Evolutionary conservation across 176 grass and related monocot species (phyloP).

Genomic region (Juncus inflexus): DNA sequence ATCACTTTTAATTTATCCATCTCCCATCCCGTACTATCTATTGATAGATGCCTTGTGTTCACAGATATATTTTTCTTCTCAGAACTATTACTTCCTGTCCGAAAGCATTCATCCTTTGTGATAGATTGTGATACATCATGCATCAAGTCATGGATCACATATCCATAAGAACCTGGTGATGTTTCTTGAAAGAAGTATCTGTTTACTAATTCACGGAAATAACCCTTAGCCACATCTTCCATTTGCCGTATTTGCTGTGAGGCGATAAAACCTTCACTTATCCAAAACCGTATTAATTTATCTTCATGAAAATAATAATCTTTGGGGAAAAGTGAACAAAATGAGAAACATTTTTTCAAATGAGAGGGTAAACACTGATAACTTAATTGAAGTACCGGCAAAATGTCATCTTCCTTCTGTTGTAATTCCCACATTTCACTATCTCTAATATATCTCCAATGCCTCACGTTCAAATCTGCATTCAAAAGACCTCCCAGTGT

Average conservation of each 20-base stretch:
- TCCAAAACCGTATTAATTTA: constrained; percentile 1
- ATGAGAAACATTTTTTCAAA: constrained; percentile 29
- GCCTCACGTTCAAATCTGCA: neutral
- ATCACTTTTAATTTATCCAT: neutral
- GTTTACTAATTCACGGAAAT: constrained; percentile 3
- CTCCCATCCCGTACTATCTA: neutral
- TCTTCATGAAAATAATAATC: neutral
- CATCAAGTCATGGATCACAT: constrained; percentile 29
- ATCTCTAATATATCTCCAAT: constrained; percentile 13
- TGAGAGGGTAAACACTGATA: constrained; percentile 30
- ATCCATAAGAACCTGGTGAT: neutral
- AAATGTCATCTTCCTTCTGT: neutral
- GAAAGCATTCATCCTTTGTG: constrained; percentile 10
- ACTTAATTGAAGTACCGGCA: constrained; percentile 25
- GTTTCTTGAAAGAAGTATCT: constrained; percentile 19
- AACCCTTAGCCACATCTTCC: neutral
- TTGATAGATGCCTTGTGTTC: neutral
- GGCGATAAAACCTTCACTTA: constrained; percentile 12
- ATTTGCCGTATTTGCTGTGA: neutral
- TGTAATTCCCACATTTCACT: constrained; percentile 22
- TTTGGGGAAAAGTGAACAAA: constrained; percentile 26
- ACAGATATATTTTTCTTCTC: neutral
- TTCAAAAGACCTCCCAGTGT: constrained; percentile 17
- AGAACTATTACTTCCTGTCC: neutral
- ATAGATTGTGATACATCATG: constrained; percentile 21